Evolutionary conservation across 805 yeast genomes (phyloP), one percentile per base, ranked within the genome.

Genomic region (Starmerella bombicola): DNA sequence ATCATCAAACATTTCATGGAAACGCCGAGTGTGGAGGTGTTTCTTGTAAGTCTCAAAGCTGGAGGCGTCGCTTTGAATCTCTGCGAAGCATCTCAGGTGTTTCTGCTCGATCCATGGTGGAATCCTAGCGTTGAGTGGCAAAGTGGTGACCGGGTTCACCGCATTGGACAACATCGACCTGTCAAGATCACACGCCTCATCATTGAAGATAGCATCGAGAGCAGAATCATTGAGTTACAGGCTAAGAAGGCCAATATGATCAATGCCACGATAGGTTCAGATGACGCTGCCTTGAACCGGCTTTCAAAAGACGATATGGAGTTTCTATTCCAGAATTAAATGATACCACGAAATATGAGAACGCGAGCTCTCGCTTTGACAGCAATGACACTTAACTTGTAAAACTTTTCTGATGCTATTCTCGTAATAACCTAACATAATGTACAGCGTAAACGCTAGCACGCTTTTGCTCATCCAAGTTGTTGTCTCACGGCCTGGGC

Each of bases 91-190:
- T 85, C 93, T 2, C 97, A 88, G 55, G 97, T 91, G 35, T 91
- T 91, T 52, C 69, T 91, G 33, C 68, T 91, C 67, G 99, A 91
- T 55, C 97, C 97, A 26, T 91, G 98, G 98, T 91, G 98, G 97
- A 93, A 91, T 58, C 97, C 97, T 1, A 80, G 93, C 51, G 91
- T 88, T 6, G 98, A 91, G 59, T 91, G 96, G 85, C 99, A 91
- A 60, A 79, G 93, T 37, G 95, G 94, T 61, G 99, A 91, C 61
- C 76, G 99, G 64, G 96, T 91, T 18, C 97, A 91, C 62, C 75
- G 99, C 63, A 91, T 91, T 48, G 96, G 97, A 5, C 99, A 91
- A 59, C 81, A 73, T 53, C 65, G 99, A 50, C 98, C 99, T 0
- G 95, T 91, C 8, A 73, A 83, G 47, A 84, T 91, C 50, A 85